These are phyloP conservation scores for Psilocybe subaeruginosa DNA, from an alignment of 768 basidiomycete species.

Conservation along the genomic window DNA sequence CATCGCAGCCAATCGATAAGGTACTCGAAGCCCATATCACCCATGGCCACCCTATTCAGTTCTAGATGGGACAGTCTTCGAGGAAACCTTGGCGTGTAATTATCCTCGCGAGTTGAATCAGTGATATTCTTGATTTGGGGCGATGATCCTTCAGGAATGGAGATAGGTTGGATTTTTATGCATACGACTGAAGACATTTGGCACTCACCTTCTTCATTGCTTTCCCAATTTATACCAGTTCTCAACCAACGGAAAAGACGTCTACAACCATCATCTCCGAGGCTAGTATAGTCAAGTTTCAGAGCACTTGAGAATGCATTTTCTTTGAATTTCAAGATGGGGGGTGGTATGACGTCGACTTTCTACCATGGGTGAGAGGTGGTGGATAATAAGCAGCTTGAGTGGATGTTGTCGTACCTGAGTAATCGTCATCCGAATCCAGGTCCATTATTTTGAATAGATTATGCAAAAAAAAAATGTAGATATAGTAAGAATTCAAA, in stretches of 20 bases:
- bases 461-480: too few relatives aligned
- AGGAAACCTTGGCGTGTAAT: conserved; percentile 5
- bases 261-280: conserved; percentile 12
- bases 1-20: conserved; percentile 18
- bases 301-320: background rate
- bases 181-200: background rate
- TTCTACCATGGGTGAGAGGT: conserved; percentile 6
- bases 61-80: conserved; percentile 8
- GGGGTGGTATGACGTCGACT: background rate
- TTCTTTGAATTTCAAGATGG: background rate
- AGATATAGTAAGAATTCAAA: too few relatives aligned
- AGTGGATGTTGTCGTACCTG: background rate
- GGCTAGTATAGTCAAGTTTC: background rate
- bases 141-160: background rate
- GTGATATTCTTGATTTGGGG: background rate
- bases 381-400: background rate
- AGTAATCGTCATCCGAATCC: background rate
- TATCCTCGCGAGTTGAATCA: background rate
- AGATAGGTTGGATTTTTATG: background rate
- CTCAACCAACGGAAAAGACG: conserved; percentile 13
- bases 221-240: conserved; percentile 2
- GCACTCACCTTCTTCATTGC: background rate
- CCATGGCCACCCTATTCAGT: conserved; percentile 16
- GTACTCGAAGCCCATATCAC: conserved; percentile 14
- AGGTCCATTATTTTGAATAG: background rate